A percentile compares a stretch with the other conserved stretches of the same genome.
These are phyloP conservation scores for Dryas alaskensis DNA, from an alignment of 306 rosid species.

Conservation along the genomic window DNA sequence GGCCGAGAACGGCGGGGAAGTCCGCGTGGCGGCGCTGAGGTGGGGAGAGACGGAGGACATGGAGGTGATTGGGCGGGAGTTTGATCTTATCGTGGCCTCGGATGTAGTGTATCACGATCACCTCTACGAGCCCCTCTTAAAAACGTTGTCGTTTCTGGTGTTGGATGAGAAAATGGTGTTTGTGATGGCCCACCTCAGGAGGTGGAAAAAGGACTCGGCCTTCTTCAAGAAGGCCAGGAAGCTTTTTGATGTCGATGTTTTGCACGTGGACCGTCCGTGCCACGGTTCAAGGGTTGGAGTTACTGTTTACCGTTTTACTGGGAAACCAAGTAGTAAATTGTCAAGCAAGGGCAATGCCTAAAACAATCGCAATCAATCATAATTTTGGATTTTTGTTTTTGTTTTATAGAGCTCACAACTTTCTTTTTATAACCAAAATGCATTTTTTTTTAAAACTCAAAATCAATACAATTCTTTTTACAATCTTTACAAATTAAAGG, in stretches of 20 bases:
- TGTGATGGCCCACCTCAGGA: slow-evolving; percentile 78
- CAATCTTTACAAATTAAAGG: neutral
- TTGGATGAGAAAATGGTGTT: slow-evolving; percentile 37
- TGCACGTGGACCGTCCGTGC: slow-evolving; percentile 51
- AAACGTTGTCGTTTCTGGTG: slow-evolving; percentile 57
- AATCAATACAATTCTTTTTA: neutral
- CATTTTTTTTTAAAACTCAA: neutral
- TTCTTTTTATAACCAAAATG: neutral
- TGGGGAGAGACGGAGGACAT: slow-evolving; percentile 76
- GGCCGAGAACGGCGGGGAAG: slow-evolving; percentile 47
- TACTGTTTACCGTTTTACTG: slow-evolving; percentile 55
- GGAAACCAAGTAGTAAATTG: slow-evolving; percentile 23
- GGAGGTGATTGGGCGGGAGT: slow-evolving; percentile 51
- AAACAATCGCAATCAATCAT: neutral
- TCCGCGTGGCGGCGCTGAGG: slow-evolving; percentile 53
- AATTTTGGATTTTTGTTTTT: neutral
- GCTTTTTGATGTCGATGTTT: slow-evolving; percentile 53
- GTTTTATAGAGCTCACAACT: neutral
- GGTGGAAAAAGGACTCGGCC: slow-evolving; percentile 85
- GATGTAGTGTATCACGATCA: slow-evolving; percentile 91
- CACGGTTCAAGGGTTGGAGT: slow-evolving; percentile 71
- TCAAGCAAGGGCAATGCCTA: neutral
- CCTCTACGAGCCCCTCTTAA: slow-evolving; percentile 68
- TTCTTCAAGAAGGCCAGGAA: slow-evolving; percentile 85
- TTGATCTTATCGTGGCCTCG: slow-evolving; percentile 68